These are phyloP conservation scores for Nepenthes gracilis DNA, from an alignment of 148 eudicot species.

Conservation along the genomic window DNA sequence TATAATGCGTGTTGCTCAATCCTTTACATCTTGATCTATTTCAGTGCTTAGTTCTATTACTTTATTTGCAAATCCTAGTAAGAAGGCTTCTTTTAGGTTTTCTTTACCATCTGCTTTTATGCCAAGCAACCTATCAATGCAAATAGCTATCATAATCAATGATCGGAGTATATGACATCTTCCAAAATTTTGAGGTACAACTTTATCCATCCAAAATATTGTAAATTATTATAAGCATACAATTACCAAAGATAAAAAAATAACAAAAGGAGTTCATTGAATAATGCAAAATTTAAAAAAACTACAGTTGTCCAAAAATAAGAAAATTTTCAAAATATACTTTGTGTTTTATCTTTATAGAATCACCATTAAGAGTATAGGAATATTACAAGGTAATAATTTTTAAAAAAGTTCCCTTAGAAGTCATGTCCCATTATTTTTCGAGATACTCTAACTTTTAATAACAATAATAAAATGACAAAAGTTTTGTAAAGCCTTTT, in stretches of 20 bases:
- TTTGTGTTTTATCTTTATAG: slow-evolving; percentile 68
- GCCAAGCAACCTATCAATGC: slow-evolving; percentile 80
- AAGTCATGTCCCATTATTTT: no score
- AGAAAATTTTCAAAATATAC: slow-evolving; percentile 25
- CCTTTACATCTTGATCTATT: slow-evolving; percentile 64
- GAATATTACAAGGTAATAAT: slow-evolving; percentile 2
- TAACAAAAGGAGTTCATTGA: not conserved
- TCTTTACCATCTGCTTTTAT: slow-evolving; percentile 66
- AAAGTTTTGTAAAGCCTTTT: no score
- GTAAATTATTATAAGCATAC: slow-evolving; percentile 81
- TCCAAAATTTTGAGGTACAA: slow-evolving; percentile 82
- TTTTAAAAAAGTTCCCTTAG: no score
- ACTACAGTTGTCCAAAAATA: not conserved
- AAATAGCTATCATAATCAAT: slow-evolving; percentile 83
- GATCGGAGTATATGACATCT: slow-evolving; percentile 90
- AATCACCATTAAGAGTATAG: slow-evolving; percentile 57
- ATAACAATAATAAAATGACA: no score
- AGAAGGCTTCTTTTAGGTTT: slow-evolving; percentile 62
- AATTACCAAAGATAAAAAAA: slow-evolving; percentile 83
- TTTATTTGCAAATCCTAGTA: slow-evolving; percentile 62
- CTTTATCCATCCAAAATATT: slow-evolving; percentile 75
- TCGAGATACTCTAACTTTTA: no score
- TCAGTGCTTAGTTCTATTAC: slow-evolving; percentile 69
- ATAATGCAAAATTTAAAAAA: slow-evolving; percentile 2
- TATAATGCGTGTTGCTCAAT: slow-evolving; percentile 50